A percentile compares a stretch with the other conserved stretches of the same genome.
Conservation (phyloP, 2,329 filamentous ascomycete species). For the Cryphonectria radicalis region DNA sequence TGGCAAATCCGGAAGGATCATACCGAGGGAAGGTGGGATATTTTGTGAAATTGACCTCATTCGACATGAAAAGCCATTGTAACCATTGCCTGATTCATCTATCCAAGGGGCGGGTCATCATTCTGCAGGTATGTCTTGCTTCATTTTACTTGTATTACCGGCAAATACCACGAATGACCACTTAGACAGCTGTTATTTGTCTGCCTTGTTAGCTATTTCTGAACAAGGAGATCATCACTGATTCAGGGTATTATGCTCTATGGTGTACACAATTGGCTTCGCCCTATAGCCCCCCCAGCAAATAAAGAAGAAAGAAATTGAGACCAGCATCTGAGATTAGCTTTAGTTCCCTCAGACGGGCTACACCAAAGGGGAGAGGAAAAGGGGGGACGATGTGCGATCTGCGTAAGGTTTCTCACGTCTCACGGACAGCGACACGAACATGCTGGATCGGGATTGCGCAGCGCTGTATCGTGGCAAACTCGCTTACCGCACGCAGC, state of each 20-base stretch:
- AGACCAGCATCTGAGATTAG: constrained; percentile 36
- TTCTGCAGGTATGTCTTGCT: constrained; percentile 19
- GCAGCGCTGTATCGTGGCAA: constrained; percentile 22
- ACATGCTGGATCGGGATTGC: constrained; percentile 23
- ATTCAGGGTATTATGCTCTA: constrained; percentile 6
- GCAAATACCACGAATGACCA: neutral
- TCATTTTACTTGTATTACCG: constrained; percentile 11
- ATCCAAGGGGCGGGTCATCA: constrained; percentile 9
- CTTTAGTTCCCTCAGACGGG: neutral
- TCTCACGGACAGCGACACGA: constrained; percentile 5
- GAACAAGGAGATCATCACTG: neutral
- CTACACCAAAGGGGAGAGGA: neutral
- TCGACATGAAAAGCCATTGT: neutral
- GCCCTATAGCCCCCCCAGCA: neutral
- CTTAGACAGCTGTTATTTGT: constrained; percentile 23
- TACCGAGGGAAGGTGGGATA: neutral
- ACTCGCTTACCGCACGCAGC: constrained; percentile 26
- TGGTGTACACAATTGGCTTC: constrained; percentile 9
- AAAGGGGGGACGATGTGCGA: neutral
- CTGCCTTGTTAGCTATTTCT: constrained; percentile 1
- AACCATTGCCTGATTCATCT: constrained; percentile 6
- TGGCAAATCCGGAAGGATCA: constrained; percentile 5
- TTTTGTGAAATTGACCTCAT: neutral
- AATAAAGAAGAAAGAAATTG: neutral
- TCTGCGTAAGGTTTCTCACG: constrained; percentile 4